A percentile compares a stretch with the other conserved stretches of the same genome.
These are phyloP conservation scores for Fusarium duplospermum DNA, from an alignment of 2,329 filamentous ascomycete genomes.

Conservation along the genomic window DNA sequence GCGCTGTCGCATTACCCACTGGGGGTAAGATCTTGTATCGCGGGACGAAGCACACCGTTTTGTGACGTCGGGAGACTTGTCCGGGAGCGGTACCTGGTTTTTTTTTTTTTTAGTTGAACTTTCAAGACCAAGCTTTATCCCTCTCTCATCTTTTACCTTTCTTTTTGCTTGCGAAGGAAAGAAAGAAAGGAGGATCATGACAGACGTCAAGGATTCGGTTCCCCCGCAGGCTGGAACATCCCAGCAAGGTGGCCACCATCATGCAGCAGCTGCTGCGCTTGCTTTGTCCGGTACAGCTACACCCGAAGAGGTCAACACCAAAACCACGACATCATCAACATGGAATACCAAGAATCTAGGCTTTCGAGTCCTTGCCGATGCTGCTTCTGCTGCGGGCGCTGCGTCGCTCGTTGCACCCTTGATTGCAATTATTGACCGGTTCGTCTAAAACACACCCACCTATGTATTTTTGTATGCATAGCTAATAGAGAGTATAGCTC, in stretches of 20 bases:
- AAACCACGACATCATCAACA: constrained; percentile 18
- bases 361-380: constrained; percentile 74
- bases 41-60: not conserved
- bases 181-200: not conserved
- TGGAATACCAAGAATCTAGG: constrained; percentile 85
- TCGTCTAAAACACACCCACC: too few species aligned
- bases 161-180: not conserved
- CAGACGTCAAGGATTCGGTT: not conserved
- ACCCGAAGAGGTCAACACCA: constrained; percentile 22
- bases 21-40: constrained; percentile 12
- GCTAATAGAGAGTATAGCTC: constrained; percentile 59
- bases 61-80: constrained; percentile 1
- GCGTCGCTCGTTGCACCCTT: constrained; percentile 83
- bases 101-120: constrained; percentile 9
- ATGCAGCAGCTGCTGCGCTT: constrained; percentile 14
- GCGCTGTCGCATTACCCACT: constrained; percentile 26
- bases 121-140: not conserved
- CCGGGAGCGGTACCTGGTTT: not conserved
- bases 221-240: constrained; percentile 31
- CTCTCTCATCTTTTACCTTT: not conserved
- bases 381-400: constrained; percentile 75
- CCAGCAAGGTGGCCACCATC: constrained; percentile 5
- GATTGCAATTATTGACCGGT: constrained; percentile 91
- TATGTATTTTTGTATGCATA: not conserved
- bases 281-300: constrained; percentile 37